phyloP scores from a whole-genome alignment of 441 rosid genomes.

The Breynia disticha region DNA sequence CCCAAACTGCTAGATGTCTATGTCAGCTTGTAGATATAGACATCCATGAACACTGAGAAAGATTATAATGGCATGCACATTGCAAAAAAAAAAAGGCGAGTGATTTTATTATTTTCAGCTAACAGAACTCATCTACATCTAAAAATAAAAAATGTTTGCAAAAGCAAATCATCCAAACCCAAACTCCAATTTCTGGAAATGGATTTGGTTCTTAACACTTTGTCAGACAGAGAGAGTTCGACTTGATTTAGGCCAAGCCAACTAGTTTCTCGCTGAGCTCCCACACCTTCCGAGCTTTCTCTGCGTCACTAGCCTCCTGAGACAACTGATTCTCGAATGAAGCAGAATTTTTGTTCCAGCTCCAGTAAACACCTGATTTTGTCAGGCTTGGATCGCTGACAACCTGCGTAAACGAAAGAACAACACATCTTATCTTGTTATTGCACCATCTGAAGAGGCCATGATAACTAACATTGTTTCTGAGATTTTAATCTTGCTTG shows the following conservation, averaged over 20 bases:
- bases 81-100: conserved; percentile 9
- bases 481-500: neutral
- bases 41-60: too few species aligned
- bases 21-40: too few species aligned
- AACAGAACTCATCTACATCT: conserved; percentile 20
- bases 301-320: conserved; percentile 45
- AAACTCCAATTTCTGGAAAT: conserved; percentile 9
- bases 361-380: conserved; percentile 62
- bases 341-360: conserved; percentile 59
- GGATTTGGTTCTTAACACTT: conserved; percentile 8
- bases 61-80: too few species aligned
- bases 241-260: conserved; percentile 34
- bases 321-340: conserved; percentile 59
- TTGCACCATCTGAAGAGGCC: neutral
- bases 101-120: conserved; percentile 26
- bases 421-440: neutral
- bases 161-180: conserved; percentile 16
- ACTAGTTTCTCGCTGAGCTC: conserved; percentile 61
- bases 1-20: too few species aligned
- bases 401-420: conserved; percentile 27
- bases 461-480: neutral
- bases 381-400: conserved; percentile 57
- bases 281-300: conserved; percentile 54
- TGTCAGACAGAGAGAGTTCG: conserved; percentile 9
- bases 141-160: conserved; percentile 19